Conservation (phyloP, 768 basidiomycete genomes). For the Panellus pusillus region DNA sequence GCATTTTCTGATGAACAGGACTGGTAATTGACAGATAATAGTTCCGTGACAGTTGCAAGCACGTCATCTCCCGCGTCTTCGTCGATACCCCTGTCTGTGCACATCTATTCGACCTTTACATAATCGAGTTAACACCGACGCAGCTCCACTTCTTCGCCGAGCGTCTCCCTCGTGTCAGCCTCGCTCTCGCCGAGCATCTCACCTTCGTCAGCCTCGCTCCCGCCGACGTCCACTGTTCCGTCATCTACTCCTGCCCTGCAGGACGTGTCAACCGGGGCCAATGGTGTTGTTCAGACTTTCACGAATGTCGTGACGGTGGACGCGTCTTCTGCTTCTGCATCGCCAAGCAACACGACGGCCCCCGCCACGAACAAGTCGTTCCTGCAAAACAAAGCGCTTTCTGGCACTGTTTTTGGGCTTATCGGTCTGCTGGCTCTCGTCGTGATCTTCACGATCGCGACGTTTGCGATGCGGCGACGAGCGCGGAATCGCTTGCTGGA, state of each 20-base stretch:
- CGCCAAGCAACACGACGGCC: slow-evolving; percentile 20
- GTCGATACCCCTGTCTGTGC: neutral
- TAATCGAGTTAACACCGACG: neutral
- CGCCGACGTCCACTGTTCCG: slow-evolving; percentile 15
- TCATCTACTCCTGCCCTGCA: slow-evolving; percentile 18
- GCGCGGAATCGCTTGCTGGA: slow-evolving; percentile 40
- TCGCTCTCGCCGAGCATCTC: slow-evolving; percentile 14
- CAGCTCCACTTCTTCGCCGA: neutral
- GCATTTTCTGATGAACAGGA: neutral
- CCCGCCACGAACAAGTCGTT: slow-evolving; percentile 38
- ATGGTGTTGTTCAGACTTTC: slow-evolving; percentile 34
- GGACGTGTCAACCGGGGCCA: slow-evolving; percentile 13
- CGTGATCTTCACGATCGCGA: slow-evolving; percentile 43
- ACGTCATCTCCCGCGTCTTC: neutral
- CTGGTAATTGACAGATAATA: neutral
- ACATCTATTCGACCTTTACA: neutral
- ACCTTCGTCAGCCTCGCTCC: slow-evolving; percentile 17
- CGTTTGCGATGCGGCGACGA: slow-evolving; percentile 51
- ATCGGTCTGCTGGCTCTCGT: slow-evolving; percentile 49
- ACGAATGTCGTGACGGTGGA: slow-evolving; percentile 27
- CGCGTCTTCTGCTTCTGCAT: slow-evolving; percentile 23
- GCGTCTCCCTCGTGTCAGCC: slow-evolving; percentile 12
- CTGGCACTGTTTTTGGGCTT: slow-evolving; percentile 56
- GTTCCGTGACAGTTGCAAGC: neutral
- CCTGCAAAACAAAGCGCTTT: slow-evolving; percentile 65